Percentiles rank a stretch among this genome's conserved stretches.
Conservation (phyloP, 1,284 basidiomycete genomes). For the Fomitopsis palustris region DNA sequence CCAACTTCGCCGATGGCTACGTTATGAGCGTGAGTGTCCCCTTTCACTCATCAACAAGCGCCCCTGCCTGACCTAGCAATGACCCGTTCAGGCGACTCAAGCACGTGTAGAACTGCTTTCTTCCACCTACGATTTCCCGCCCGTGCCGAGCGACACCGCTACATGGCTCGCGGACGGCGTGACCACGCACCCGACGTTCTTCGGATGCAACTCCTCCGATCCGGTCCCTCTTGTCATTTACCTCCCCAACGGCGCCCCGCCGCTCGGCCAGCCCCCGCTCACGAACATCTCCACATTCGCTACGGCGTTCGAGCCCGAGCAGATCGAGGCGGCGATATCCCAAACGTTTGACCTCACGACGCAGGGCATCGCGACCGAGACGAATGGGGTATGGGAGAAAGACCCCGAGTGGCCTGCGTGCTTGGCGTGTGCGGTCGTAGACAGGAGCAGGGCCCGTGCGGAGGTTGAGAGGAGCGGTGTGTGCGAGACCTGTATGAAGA, state of each 20-base stretch:
- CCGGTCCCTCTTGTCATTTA: slow-evolving; percentile 25
- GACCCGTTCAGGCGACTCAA: slow-evolving; percentile 30
- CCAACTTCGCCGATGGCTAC: slow-evolving; percentile 34
- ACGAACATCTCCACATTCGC: slow-evolving; percentile 39
- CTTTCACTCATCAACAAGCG: not conserved
- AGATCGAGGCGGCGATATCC: slow-evolving; percentile 37
- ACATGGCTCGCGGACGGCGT: slow-evolving; percentile 33
- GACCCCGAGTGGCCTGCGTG: slow-evolving; percentile 42
- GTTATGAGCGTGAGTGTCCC: slow-evolving; percentile 37
- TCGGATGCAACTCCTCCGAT: slow-evolving; percentile 34
- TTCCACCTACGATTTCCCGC: slow-evolving; percentile 40
- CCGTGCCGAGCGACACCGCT: slow-evolving; percentile 28
- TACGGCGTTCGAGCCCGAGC: slow-evolving; percentile 23
- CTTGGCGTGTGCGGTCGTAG: slow-evolving; percentile 42
- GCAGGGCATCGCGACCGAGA: slow-evolving; percentile 30
- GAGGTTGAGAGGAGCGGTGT: slow-evolving; percentile 32
- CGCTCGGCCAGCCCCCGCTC: slow-evolving; percentile 33
- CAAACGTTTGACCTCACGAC: slow-evolving; percentile 39
- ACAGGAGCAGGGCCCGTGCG: slow-evolving; percentile 30
- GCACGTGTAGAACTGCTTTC: slow-evolving; percentile 34
- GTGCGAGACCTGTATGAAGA: slow-evolving; percentile 32
- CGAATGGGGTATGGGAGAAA: slow-evolving; percentile 4
- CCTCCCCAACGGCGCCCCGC: slow-evolving; percentile 39
- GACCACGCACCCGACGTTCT: slow-evolving; percentile 37
- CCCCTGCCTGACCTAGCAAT: not conserved